phyloP scores from a whole-genome alignment of 805 yeast species.

The Candida piceae region DNA sequence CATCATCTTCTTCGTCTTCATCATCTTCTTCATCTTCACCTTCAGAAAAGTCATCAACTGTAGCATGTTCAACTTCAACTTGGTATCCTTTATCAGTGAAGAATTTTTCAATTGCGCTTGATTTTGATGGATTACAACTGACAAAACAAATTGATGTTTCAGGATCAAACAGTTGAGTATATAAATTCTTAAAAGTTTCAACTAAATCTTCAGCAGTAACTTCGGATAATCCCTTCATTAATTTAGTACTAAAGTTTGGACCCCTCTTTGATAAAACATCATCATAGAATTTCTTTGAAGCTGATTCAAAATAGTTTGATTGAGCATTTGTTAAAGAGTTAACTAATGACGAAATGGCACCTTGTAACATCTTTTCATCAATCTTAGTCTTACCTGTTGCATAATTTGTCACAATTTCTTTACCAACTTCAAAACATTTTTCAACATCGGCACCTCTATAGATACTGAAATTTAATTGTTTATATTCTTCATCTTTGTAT shows the following conservation, averaged over 20 bases:
- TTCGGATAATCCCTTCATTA: conserved; percentile 47
- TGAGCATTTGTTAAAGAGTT: conserved; percentile 65
- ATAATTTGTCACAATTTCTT: conserved; percentile 55
- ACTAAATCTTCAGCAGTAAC: conserved; percentile 52
- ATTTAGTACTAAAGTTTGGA: conserved; percentile 49
- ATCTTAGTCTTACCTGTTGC: conserved; percentile 50
- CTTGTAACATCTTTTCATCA: conserved; percentile 57
- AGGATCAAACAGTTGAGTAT: conserved; percentile 59
- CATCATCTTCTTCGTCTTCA: conserved; percentile 21
- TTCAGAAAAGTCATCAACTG: conserved; percentile 21
- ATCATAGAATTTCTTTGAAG: conserved; percentile 61
- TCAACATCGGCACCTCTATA: conserved; percentile 82
- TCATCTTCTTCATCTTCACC: conserved; percentile 29
- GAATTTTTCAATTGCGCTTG: conserved; percentile 39
- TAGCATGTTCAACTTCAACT: conserved; percentile 51
- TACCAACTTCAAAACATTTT: conserved; percentile 55
- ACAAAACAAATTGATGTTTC: conserved; percentile 55
- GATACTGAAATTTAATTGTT: conserved; percentile 59
- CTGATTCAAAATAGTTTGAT: conserved; percentile 60
- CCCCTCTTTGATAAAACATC: conserved; percentile 67
- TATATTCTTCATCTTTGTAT: conserved; percentile 55
- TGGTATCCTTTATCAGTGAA: conserved; percentile 52
- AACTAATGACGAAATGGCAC: conserved; percentile 73
- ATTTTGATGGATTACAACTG: conserved; percentile 67
- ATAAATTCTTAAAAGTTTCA: conserved; percentile 49